These are phyloP conservation scores for Cystobasidium ongulense DNA, from an alignment of 768 basidiomycete genomes.

Conservation along the genomic window DNA sequence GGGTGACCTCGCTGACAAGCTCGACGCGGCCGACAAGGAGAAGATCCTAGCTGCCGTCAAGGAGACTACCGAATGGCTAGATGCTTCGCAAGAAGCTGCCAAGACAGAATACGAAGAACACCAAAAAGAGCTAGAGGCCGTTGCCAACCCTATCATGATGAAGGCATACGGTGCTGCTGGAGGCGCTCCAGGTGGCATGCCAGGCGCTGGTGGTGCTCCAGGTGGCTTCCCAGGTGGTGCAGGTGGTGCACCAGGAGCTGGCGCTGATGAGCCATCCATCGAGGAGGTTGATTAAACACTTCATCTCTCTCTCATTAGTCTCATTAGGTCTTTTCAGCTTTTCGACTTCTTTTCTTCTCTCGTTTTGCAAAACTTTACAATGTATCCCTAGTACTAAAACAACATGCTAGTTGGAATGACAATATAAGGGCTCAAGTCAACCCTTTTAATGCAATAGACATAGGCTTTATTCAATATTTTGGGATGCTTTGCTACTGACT, in stretches of 20 bases:
- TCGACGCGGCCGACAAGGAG: constrained; percentile 73
- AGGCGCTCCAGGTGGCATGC: constrained; percentile 64
- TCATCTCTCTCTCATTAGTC: not conserved
- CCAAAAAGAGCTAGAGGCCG: constrained; percentile 81
- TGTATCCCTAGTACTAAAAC: not conserved
- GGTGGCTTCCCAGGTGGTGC: constrained; percentile 42
- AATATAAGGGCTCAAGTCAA: constrained; percentile 47
- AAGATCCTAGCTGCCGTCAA: constrained; percentile 73
- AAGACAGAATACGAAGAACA: constrained; percentile 88
- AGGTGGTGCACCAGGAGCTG: constrained; percentile 31
- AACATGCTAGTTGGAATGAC: not conserved
- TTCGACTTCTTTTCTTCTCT: not conserved
- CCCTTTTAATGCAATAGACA: not conserved
- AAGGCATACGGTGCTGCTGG: constrained; percentile 59
- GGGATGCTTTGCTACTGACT: not conserved
- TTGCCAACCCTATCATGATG: constrained; percentile 67
- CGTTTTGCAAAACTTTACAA: not conserved
- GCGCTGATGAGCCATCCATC: constrained; percentile 52
- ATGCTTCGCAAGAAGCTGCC: constrained; percentile 72
- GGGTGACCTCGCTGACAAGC: constrained; percentile 78
- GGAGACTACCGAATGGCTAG: constrained; percentile 76
- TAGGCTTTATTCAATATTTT: not conserved
- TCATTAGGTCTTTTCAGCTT: not conserved
- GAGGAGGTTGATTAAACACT: constrained; percentile 27
- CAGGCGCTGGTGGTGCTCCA: constrained; percentile 54